Evolutionary conservation across 768 basidiomycete genomes (phyloP).

Genomic region (Sporobolomyces pararoseus): DNA sequence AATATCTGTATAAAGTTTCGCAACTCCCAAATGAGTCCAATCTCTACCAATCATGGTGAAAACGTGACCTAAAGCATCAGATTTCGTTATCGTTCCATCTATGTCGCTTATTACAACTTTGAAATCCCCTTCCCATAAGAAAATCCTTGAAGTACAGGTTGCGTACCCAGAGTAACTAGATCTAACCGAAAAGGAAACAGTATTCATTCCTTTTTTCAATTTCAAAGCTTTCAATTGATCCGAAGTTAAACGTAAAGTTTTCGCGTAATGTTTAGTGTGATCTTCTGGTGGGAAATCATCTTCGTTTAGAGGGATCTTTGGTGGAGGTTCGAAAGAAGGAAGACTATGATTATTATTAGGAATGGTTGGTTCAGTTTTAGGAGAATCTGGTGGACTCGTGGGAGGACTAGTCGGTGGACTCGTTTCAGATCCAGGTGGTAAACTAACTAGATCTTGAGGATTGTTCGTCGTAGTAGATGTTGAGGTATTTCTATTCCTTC

Average conservation of each 20-base stretch:
- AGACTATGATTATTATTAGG: too few relatives aligned
- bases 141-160: slow-evolving; percentile 86
- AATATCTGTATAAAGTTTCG: slow-evolving; percentile 95
- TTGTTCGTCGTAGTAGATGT: background rate
- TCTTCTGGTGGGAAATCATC: slow-evolving; percentile 33
- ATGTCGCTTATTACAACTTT: slow-evolving; percentile 92
- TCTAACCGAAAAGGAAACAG: slow-evolving; percentile 87
- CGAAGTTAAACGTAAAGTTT: slow-evolving; percentile 86
- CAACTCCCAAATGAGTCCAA: slow-evolving; percentile 96
- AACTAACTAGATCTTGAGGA: slow-evolving; percentile 4
- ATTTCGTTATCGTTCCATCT: slow-evolving; percentile 98
- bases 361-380: slow-evolving; percentile 6
- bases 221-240: slow-evolving; percentile 91
- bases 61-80: slow-evolving; percentile 91
- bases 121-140: slow-evolving; percentile 91
- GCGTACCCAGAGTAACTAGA: slow-evolving; percentile 66
- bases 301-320: background rate
- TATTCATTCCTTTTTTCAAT: slow-evolving; percentile 79
- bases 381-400: slow-evolving; percentile 45
- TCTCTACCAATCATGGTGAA: slow-evolving; percentile 97
- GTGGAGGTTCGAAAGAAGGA: background rate
- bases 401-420: slow-evolving; percentile 29
- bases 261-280: slow-evolving; percentile 64
- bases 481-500: slow-evolving; percentile 54
- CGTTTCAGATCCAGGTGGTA: slow-evolving; percentile 19